Evolutionary conservation across 169 alveolate genomes (phyloP), one percentile per base, ranked within the genome.

Genomic region (Plasmodium relictum): DNA sequence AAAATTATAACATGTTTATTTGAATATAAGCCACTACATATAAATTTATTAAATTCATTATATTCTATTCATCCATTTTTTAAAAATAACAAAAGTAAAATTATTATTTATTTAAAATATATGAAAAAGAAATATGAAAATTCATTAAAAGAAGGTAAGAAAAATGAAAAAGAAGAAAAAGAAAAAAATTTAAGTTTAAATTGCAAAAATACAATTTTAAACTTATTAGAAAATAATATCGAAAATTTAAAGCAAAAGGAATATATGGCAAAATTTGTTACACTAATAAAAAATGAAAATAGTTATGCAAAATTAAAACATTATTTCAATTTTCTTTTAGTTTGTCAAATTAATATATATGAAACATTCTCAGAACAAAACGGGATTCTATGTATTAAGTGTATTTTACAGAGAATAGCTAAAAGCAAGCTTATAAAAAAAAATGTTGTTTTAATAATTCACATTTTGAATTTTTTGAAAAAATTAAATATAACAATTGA

Each of bases 1-100:
- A 83, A 83, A 83, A 83, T 83, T 31, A 69, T 83, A 22, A 73
- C 83, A 16, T 83, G 85, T 52, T 20, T 83, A 48, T 83, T 83
- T 83, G 86, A 83, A 41, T 73, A 83, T 20, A 83, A 69, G 54
- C 83, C 83, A 9, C n/a, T 83, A 31, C 52, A 58, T 56, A 31
- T 22, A 0, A 56, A 58, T 45, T 31, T 83, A 14, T 62, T 83
- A 39, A 54, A 69, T 56, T 31, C 85, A 9, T 48, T 83, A 48
- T 83, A 69, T 59, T 16, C 37, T 24, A 39, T 83, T 45, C 70
- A 70, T 37, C 91, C 91, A 20, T 44, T 54, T 24, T 83, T 83
- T 69, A 83, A 62, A 83, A 54, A 69, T 58, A 68, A 83, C 12
- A 83, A 83, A 37, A 37, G 52, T 9, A 83, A 83, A 83, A 83